phyloP scores from a whole-genome alignment of 805 yeast genomes.

The Candida suzukii region DNA sequence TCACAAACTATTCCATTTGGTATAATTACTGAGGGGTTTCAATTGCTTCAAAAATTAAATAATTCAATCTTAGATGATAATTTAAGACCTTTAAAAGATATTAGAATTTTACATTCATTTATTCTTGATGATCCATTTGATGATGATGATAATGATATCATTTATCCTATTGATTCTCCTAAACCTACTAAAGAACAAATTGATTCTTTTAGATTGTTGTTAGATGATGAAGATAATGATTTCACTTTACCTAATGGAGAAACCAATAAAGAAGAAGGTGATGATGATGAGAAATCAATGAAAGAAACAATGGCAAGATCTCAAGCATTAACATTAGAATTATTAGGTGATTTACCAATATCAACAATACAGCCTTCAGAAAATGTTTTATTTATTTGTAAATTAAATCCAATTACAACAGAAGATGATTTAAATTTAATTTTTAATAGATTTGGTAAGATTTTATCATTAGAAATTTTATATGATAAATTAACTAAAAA shows the following conservation, averaged over 20 bases:
- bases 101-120: slow-evolving; percentile 44
- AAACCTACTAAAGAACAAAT: slow-evolving; percentile 26
- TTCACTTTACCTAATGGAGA: slow-evolving; percentile 15
- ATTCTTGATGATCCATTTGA: slow-evolving; percentile 49
- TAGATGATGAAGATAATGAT: slow-evolving; percentile 13
- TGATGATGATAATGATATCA: slow-evolving; percentile 22
- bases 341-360: slow-evolving; percentile 56
- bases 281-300: slow-evolving; percentile 9
- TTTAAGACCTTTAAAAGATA: slow-evolving; percentile 37
- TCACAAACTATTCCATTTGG: slow-evolving; percentile 35
- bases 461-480: slow-evolving; percentile 45
- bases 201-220: slow-evolving; percentile 25
- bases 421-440: slow-evolving; percentile 48
- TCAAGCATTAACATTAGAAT: slow-evolving; percentile 55
- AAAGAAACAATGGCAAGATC: slow-evolving; percentile 31
- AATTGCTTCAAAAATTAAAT: slow-evolving; percentile 38
- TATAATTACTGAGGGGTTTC: slow-evolving; percentile 42
- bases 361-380: slow-evolving; percentile 57
- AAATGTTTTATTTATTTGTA: slow-evolving; percentile 54
- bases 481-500: slow-evolving; percentile 39
- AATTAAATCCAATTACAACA: slow-evolving; percentile 54
- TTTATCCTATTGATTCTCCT: slow-evolving; percentile 23
- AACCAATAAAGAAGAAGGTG: slow-evolving; percentile 8
- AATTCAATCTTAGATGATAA: slow-evolving; percentile 29
- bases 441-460: slow-evolving; percentile 56